phyloP scores from a whole-genome alignment of 495 filamentous ascomycete genomes.

The Daldinia bambusicola region DNA sequence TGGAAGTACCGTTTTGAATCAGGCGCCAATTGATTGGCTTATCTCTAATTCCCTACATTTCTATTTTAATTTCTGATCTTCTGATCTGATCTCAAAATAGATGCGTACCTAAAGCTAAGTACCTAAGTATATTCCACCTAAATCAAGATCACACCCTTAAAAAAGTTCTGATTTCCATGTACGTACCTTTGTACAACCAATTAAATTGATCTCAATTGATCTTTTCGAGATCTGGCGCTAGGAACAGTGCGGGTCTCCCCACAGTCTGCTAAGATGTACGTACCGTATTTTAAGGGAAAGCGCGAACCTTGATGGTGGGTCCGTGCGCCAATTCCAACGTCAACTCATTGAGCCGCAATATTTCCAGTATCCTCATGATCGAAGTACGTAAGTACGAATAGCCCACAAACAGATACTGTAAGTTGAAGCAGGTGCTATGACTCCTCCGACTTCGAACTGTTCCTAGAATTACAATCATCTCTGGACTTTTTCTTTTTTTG shows the following conservation, averaged over 20 bases:
- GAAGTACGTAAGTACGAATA: background rate
- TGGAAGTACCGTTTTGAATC: background rate
- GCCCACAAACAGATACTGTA: background rate
- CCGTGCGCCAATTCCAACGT: constrained; percentile 26
- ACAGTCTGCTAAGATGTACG: background rate
- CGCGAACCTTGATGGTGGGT: background rate
- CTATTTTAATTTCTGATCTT: background rate
- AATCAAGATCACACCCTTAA: background rate
- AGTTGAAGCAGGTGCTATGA: background rate
- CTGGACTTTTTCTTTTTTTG: background rate
- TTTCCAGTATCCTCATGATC: background rate
- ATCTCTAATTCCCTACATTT: background rate
- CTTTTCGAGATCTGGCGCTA: background rate
- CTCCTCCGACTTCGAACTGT: background rate
- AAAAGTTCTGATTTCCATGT: background rate
- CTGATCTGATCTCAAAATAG: too few relatives aligned
- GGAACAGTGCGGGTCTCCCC: background rate
- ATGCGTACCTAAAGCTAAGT: background rate
- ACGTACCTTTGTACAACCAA: constrained; percentile 2
- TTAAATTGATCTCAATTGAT: background rate
- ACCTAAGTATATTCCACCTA: background rate
- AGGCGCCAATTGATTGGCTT: background rate
- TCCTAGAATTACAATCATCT: background rate
- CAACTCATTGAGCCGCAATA: constrained; percentile 27
- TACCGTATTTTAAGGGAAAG: background rate